Evolutionary conservation across 2,329 filamentous ascomycete species (phyloP).

Genomic region (Penicillium sp.): DNA sequence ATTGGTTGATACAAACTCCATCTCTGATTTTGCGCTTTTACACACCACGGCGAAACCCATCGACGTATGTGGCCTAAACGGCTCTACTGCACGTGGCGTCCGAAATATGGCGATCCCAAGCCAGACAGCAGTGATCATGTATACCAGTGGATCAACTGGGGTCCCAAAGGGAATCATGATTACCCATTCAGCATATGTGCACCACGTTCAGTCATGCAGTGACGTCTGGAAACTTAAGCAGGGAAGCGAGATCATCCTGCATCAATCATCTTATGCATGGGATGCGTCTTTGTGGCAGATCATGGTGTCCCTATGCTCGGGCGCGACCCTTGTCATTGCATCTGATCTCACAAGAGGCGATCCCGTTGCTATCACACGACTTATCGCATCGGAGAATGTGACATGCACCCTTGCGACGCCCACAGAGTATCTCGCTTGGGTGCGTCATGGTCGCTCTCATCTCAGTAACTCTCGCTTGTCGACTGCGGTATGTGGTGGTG

Average conservation of each 20-base stretch:
- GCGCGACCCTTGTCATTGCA: slow-evolving; percentile 18
- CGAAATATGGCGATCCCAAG: slow-evolving; percentile 7
- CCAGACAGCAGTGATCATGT: slow-evolving; percentile 16
- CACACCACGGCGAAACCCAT: slow-evolving; percentile 1
- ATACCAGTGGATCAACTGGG: slow-evolving; percentile 25
- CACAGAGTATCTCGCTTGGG: slow-evolving; percentile 20
- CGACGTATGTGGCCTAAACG: slow-evolving; percentile 2
- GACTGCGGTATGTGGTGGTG: slow-evolving; percentile 26
- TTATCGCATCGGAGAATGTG: slow-evolving; percentile 19
- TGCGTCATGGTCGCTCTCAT: slow-evolving; percentile 10
- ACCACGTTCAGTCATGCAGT: slow-evolving; percentile 14
- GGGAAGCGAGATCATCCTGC: slow-evolving; percentile 16
- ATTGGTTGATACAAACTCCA: slow-evolving; percentile 10
- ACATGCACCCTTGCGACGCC: slow-evolving; percentile 21
- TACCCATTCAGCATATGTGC: slow-evolving; percentile 13
- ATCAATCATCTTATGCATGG: slow-evolving; percentile 26
- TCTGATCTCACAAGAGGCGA: slow-evolving; percentile 13
- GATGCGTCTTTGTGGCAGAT: slow-evolving; percentile 25
- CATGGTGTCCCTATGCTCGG: slow-evolving; percentile 18
- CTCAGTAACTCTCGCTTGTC: slow-evolving; percentile 8
- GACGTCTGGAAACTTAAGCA: slow-evolving; percentile 5
- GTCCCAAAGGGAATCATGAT: slow-evolving; percentile 16
- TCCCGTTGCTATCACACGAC: slow-evolving; percentile 15
- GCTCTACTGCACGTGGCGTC: not conserved
- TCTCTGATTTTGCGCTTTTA: slow-evolving; percentile 5